phyloP scores from a whole-genome alignment of 352 stramenopile species.

The Phytophthora macrochlamydospora region DNA sequence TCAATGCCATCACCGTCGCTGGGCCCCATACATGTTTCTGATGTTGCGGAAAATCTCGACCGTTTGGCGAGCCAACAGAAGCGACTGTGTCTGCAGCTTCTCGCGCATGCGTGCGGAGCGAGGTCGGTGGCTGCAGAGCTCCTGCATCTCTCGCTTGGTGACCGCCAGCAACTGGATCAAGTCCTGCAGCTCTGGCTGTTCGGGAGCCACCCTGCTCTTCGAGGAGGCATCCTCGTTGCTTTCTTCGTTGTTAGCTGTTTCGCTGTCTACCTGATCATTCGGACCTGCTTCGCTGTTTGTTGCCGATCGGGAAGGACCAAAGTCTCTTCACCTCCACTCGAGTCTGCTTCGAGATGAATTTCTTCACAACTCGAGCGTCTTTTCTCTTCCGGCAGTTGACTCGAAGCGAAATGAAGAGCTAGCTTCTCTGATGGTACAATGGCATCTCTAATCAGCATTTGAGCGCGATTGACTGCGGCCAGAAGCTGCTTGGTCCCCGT shows the following conservation, averaged over 20 bases:
- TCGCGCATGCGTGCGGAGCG: slow-evolving; percentile 72
- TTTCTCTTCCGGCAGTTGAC: slow-evolving; percentile 36
- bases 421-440: slow-evolving; percentile 39
- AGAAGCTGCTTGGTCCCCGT: slow-evolving; percentile 28
- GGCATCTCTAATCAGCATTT: slow-evolving; percentile 42
- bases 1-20: slow-evolving; percentile 23
- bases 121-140: slow-evolving; percentile 56
- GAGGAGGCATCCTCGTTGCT: neutral
- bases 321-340: neutral
- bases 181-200: slow-evolving; percentile 60
- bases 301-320: neutral
- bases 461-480: slow-evolving; percentile 24
- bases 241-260: slow-evolving; percentile 1
- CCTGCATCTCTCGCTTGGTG: slow-evolving; percentile 45
- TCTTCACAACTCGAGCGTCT: slow-evolving; percentile 11
- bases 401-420: slow-evolving; percentile 47
- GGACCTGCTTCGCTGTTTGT: neutral
- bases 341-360: neutral
- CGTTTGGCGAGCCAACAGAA: slow-evolving; percentile 61
- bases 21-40: slow-evolving; percentile 41
- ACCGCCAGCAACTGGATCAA: slow-evolving; percentile 67
- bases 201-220: slow-evolving; percentile 5
- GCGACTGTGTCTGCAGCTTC: slow-evolving; percentile 67
- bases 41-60: slow-evolving; percentile 75
- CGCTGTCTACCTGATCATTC: slow-evolving; percentile 4